Percentiles rank a stretch among this genome's conserved stretches.
phyloP scores from a whole-genome alignment of 73 alveolate genomes.

The Tetrahymena elliotti region DNA sequence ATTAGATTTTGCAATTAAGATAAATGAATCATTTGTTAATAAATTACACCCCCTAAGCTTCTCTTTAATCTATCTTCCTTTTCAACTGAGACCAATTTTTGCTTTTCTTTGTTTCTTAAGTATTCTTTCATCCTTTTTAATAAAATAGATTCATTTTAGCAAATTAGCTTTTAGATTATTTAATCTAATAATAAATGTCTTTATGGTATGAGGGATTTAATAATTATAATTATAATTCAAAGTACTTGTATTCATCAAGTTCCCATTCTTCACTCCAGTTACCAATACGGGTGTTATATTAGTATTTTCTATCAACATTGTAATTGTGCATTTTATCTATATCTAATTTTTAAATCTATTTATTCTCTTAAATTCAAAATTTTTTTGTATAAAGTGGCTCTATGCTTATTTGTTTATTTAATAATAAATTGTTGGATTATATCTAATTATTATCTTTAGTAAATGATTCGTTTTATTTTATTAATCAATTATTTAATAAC shows the following conservation, averaged over 20 bases:
- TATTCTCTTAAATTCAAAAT: background rate
- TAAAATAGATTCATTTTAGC: background rate
- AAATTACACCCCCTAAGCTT: background rate
- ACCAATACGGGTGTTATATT: constrained; percentile 28
- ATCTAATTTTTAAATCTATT: background rate
- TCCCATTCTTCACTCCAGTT: constrained; percentile 50
- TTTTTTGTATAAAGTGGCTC: background rate
- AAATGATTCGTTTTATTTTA: background rate
- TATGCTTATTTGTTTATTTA: background rate
- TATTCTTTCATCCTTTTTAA: constrained; percentile 2
- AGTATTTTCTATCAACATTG: constrained; percentile 30
- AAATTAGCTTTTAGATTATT: background rate
- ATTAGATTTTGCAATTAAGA: background rate
- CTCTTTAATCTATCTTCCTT: constrained; percentile 21
- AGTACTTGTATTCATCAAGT: constrained; percentile 35
- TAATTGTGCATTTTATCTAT: constrained; percentile 24
- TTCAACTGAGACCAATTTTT: constrained; percentile 16
- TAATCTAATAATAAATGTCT: background rate
- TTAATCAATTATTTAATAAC: background rate
- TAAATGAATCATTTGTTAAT: background rate
- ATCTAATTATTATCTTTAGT: background rate
- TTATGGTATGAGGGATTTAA: too few relatives aligned
- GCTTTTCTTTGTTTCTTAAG: constrained; percentile 3
- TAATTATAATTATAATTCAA: too few relatives aligned
- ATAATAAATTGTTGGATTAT: background rate